Conservation (phyloP, 2,329 filamentous ascomycete species). For the Calonectria hawksworthii region DNA sequence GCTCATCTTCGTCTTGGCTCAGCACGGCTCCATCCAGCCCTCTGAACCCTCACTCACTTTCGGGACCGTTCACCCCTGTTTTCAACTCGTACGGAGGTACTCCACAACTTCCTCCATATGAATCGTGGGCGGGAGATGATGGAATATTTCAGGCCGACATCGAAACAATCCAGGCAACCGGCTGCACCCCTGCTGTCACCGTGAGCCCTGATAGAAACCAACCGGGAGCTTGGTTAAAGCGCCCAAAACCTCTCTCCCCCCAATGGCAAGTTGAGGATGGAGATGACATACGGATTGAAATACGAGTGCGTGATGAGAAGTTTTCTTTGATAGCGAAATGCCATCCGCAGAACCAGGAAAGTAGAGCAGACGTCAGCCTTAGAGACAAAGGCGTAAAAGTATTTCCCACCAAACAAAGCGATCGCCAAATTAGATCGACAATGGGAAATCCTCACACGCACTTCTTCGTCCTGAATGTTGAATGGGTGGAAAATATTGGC, state of each 20-base stretch:
- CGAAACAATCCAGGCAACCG: too few relatives aligned
- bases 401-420: conserved; percentile 21
- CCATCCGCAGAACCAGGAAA: background rate
- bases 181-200: background rate
- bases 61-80: background rate
- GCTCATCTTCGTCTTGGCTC: background rate
- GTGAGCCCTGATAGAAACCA: background rate
- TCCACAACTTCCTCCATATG: background rate
- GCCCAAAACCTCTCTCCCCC: too few relatives aligned
- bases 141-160: background rate
- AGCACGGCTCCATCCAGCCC: background rate
- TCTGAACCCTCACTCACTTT: background rate
- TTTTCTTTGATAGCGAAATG: background rate
- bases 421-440: conserved; percentile 8
- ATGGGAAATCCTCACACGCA: background rate
- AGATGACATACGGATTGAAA: background rate
- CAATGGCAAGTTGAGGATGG: background rate
- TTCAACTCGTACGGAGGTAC: background rate
- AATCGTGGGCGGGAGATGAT: too few relatives aligned
- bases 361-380: background rate
- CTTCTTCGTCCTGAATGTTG: conserved; percentile 29
- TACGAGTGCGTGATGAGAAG: background rate
- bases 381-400: background rate
- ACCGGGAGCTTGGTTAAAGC: background rate
- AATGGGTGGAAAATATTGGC: conserved; percentile 38